Percentiles rank a stretch among this genome's conserved stretches.
phyloP scores from a whole-genome alignment of 192 early-diverging fungal genomes.

The Chytriomyces sp. region DNA sequence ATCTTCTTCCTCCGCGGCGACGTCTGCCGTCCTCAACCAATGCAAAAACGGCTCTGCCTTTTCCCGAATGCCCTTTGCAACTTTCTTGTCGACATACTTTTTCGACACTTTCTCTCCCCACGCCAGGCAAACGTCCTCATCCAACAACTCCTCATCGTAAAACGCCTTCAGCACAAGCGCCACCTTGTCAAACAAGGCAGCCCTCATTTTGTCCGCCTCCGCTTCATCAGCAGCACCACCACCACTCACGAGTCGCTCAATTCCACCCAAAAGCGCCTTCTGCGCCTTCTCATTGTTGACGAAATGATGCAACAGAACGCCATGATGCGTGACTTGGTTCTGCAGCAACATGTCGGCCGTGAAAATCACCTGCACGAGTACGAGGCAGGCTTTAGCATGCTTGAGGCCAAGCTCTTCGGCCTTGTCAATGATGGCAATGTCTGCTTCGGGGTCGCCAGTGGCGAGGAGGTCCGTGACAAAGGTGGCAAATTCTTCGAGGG shows the following conservation, averaged over 20 bases:
- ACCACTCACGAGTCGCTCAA: slow-evolving; percentile 78
- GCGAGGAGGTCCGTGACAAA: slow-evolving; percentile 65
- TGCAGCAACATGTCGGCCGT: slow-evolving; percentile 54
- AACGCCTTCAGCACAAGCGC: slow-evolving; percentile 84
- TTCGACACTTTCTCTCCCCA: slow-evolving; percentile 88
- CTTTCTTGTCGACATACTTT: slow-evolving; percentile 84
- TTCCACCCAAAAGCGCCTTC: slow-evolving; percentile 86
- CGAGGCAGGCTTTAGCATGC: slow-evolving; percentile 79
- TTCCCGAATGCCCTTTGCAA: slow-evolving; percentile 80
- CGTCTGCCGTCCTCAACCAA: slow-evolving; percentile 89
- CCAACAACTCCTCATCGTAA: slow-evolving; percentile 89
- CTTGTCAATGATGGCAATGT: slow-evolving; percentile 67
- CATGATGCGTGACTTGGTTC: slow-evolving; percentile 74
- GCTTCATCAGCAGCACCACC: slow-evolving; percentile 38
- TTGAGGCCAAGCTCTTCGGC: slow-evolving; percentile 79
- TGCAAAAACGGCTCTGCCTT: slow-evolving; percentile 86
- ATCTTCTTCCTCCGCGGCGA: slow-evolving; percentile 64
- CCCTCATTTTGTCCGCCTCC: slow-evolving; percentile 11
- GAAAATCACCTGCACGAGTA: slow-evolving; percentile 85
- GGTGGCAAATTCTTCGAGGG: slow-evolving; percentile 82
- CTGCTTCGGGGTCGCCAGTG: slow-evolving; percentile 42
- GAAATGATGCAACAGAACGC: slow-evolving; percentile 76
- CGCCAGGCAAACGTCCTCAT: slow-evolving; percentile 85
- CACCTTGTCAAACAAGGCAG: slow-evolving; percentile 62
- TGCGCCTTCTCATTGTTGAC: slow-evolving; percentile 81